Conservation (phyloP, 2,329 filamentous ascomycete genomes). For the Davidsoniella virescens region DNA sequence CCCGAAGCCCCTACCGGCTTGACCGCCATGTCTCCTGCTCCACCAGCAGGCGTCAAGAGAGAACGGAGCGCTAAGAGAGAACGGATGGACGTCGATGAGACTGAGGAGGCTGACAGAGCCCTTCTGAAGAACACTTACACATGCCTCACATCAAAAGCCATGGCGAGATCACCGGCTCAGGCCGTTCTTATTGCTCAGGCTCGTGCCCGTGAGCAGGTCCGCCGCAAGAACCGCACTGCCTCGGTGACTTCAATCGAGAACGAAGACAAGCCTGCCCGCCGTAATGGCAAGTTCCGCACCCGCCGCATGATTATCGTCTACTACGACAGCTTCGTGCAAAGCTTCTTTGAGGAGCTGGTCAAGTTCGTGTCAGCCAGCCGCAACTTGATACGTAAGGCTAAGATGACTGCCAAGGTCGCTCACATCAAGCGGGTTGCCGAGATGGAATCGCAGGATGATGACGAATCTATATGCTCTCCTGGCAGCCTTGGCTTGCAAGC, state of each 20-base stretch:
- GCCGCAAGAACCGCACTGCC: slow-evolving; percentile 33
- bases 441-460: slow-evolving; percentile 35
- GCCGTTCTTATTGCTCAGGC: slow-evolving; percentile 30
- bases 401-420: slow-evolving; percentile 63
- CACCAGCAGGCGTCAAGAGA: no score
- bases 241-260: slow-evolving; percentile 33
- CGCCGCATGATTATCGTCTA: slow-evolving; percentile 73
- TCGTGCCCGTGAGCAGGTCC: slow-evolving; percentile 30
- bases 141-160: slow-evolving; percentile 17
- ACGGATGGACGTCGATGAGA: background rate
- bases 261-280: slow-evolving; percentile 23
- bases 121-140: background rate
- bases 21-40: no score
- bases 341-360: slow-evolving; percentile 66
- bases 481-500: slow-evolving; percentile 14
- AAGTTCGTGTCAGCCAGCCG: slow-evolving; percentile 64
- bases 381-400: slow-evolving; percentile 74
- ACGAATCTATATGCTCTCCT: slow-evolving; percentile 7
- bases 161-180: slow-evolving; percentile 28
- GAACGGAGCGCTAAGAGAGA: no score
- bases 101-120: slow-evolving; percentile 2
- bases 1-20: background rate
- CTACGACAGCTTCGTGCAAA: slow-evolving; percentile 78
- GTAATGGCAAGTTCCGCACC: slow-evolving; percentile 41
- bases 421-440: slow-evolving; percentile 45